phyloP scores from a whole-genome alignment of 108 stramenopile genomes.

The Discostella pseudostelligera region DNA sequence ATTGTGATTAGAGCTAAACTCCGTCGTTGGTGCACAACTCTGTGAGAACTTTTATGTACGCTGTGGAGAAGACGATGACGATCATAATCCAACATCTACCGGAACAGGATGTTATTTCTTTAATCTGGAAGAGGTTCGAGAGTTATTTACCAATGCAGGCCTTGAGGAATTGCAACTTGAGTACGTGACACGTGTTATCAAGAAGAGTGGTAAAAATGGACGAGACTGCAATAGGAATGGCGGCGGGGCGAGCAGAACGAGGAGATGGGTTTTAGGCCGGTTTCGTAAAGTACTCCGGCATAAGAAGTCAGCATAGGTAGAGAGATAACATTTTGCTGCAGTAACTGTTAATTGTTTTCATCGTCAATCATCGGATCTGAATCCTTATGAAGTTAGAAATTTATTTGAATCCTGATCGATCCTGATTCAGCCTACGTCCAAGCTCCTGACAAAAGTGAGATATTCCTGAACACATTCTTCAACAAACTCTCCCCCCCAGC shows the following conservation, averaged over 20 bases:
- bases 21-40: slow-evolving; percentile 33
- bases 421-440: slow-evolving; percentile 5
- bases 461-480: slow-evolving; percentile 40
- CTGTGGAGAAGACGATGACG: background rate
- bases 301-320: too few relatives aligned
- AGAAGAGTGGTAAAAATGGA: slow-evolving; percentile 54
- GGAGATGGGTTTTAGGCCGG: slow-evolving; percentile 31
- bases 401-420: too few relatives aligned
- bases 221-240: slow-evolving; percentile 14
- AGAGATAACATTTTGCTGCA: background rate
- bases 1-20: slow-evolving; percentile 16
- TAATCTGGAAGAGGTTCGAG: slow-evolving; percentile 58
- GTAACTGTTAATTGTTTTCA: too few relatives aligned
- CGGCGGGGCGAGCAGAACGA: slow-evolving; percentile 19
- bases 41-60: slow-evolving; percentile 69
- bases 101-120: slow-evolving; percentile 76
- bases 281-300: slow-evolving; percentile 15
- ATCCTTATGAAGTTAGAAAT: too few relatives aligned
- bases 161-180: slow-evolving; percentile 65
- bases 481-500: slow-evolving; percentile 38
- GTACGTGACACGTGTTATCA: slow-evolving; percentile 54
- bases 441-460: slow-evolving; percentile 20
- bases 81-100: slow-evolving; percentile 26
- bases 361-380: too few relatives aligned
- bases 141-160: slow-evolving; percentile 54